Conservation (phyloP, 2,329 filamentous ascomycete genomes). For the Exutisphaerella laricina region DNA sequence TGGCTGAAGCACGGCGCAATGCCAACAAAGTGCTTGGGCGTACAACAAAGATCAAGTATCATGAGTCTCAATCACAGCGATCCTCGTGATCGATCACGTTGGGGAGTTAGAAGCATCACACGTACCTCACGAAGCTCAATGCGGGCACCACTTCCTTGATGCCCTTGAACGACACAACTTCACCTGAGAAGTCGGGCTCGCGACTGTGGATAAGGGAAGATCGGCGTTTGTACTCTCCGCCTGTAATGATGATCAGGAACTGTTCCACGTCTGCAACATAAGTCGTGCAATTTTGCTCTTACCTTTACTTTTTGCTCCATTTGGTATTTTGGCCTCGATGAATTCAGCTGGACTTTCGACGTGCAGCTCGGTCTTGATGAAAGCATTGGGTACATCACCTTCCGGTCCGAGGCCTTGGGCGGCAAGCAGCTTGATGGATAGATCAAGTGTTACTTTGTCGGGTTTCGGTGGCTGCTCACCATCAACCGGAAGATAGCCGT, state of each 20-base stretch:
- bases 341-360: slow-evolving; percentile 60
- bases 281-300: neutral
- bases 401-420: slow-evolving; percentile 64
- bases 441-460: slow-evolving; percentile 46
- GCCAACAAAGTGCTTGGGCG: too few relatives aligned
- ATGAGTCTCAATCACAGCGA: neutral
- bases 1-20: too few relatives aligned
- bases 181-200: slow-evolving; percentile 42
- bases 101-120: slow-evolving; percentile 3
- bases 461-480: slow-evolving; percentile 15
- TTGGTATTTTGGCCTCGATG: slow-evolving; percentile 38
- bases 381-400: slow-evolving; percentile 56
- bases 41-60: neutral
- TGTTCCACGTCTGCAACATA: neutral
- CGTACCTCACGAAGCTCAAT: slow-evolving; percentile 45
- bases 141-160: slow-evolving; percentile 42
- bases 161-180: slow-evolving; percentile 41
- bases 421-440: slow-evolving; percentile 68
- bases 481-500: slow-evolving; percentile 55
- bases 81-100: neutral
- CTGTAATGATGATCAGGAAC: too few relatives aligned
- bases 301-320: slow-evolving; percentile 48
- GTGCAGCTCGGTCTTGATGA: slow-evolving; percentile 75
- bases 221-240: slow-evolving; percentile 45
- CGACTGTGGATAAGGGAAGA: slow-evolving; percentile 40